These are phyloP conservation scores for Leccinum huronense DNA, from an alignment of 1,284 basidiomycete species.

Conservation along the genomic window DNA sequence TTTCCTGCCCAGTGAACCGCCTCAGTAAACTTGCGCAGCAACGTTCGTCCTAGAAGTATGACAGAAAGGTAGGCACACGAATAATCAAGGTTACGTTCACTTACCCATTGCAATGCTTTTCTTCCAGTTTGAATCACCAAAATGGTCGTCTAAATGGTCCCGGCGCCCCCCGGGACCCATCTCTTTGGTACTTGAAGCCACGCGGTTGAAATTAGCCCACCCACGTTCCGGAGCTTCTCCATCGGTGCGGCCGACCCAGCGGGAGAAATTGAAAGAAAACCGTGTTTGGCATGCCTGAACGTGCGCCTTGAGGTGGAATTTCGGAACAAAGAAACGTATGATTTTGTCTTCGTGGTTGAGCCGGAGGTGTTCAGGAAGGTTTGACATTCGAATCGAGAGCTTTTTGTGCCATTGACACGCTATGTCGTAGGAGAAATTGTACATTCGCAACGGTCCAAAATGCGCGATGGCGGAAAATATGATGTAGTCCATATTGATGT, in stretches of 20 bases:
- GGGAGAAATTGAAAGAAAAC: not conserved
- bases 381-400: not conserved
- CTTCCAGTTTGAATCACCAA: not conserved
- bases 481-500: not conserved
- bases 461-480: not conserved
- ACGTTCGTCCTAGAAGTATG: not conserved
- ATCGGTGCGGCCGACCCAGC: not conserved
- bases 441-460: not conserved
- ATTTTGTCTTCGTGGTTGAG: not conserved
- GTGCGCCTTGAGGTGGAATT: not conserved
- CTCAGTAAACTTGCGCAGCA: not conserved
- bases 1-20: not conserved
- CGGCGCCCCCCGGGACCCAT: not conserved
- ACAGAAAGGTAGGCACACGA: not conserved
- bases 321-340: not conserved
- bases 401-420: not conserved
- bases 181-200: not conserved
- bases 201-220: not conserved
- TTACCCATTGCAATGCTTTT: not conserved
- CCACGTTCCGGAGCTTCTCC: not conserved
- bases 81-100: no score
- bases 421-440: not conserved
- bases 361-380: not conserved
- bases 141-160: not conserved
- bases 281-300: not conserved